Conservation (phyloP, 495 filamentous ascomycete species). For the Aspergillus coremiiformis region DNA sequence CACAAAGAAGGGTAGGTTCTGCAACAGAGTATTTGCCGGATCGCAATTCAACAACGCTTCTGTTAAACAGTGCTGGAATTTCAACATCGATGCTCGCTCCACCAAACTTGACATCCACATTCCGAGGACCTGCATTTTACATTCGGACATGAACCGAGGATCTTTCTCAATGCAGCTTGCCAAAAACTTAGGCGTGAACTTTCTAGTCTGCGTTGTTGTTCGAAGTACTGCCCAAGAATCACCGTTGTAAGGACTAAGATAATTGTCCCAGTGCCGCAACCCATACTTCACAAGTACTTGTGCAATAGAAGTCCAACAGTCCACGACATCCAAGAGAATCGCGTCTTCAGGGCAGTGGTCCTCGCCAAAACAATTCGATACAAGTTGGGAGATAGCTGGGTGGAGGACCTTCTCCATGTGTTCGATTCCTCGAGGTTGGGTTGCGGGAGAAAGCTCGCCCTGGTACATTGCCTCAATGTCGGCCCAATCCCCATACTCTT, state of each 20-base stretch:
- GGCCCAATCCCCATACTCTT: slow-evolving; percentile 65
- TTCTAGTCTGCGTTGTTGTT: slow-evolving; percentile 56
- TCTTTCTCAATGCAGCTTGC: slow-evolving; percentile 49
- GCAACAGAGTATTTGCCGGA: slow-evolving; percentile 41
- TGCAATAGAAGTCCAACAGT: slow-evolving; percentile 55
- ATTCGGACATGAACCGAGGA: slow-evolving; percentile 29
- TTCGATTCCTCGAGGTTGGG: slow-evolving; percentile 19
- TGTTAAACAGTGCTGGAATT: slow-evolving; percentile 60
- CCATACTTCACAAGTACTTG: slow-evolving; percentile 40
- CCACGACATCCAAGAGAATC: slow-evolving; percentile 47
- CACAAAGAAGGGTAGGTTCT: slow-evolving; percentile 56
- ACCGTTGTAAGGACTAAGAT: slow-evolving; percentile 46
- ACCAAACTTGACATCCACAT: slow-evolving; percentile 56
- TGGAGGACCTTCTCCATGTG: slow-evolving; percentile 41
- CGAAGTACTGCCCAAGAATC: slow-evolving; percentile 58
- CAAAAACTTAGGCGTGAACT: slow-evolving; percentile 56
- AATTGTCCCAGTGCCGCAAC: slow-evolving; percentile 49
- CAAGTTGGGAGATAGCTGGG: slow-evolving; percentile 45
- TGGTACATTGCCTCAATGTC: slow-evolving; percentile 47
- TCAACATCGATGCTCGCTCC: slow-evolving; percentile 57
- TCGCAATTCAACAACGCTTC: slow-evolving; percentile 47
- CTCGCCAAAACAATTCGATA: slow-evolving; percentile 64
- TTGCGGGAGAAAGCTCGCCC: slow-evolving; percentile 17
- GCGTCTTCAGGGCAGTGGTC: slow-evolving; percentile 52
- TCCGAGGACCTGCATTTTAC: slow-evolving; percentile 43